Evolutionary conservation across 805 yeast species (phyloP), one percentile per base, ranked within the genome.

Genomic region (Metschnikowia noctiluminum): DNA sequence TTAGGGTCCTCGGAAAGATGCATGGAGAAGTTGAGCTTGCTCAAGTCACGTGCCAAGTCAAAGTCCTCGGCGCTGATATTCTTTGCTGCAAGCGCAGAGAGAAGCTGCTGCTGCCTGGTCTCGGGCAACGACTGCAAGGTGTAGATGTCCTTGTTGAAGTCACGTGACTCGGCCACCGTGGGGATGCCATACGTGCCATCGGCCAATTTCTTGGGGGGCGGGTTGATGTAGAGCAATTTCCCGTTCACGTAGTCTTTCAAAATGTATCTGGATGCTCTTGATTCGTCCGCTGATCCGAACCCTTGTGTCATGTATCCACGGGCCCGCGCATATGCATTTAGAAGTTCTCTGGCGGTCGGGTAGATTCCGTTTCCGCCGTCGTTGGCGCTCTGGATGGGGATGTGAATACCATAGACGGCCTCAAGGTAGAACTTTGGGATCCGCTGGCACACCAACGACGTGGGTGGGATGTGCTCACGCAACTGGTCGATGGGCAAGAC

Each of bases 281-380:
- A 83, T 65, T 90, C 95, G 73, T 94, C 99, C 2, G 99, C 98
- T 57, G 89, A 82, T 62, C 98, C 98, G 63, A 88, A 91, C 62
- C 96, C 96, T 66, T 95, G 97, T 0, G 97, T 87, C 95, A 89
- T 91, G 65, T 82, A 94, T 60, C 99, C 99, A 70, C 99, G 82
- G 3, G 97, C 94, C 70, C 95, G 80, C 7, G 97, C 98, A 63
- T 94, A 94, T 0, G 98, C 95, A 42, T 82, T 87, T 50, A 94
- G 76, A 36, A 94, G 67, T 66, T 94, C 98, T 62, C 87, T 84
- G 0, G 97, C 87, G 4, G 96, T 88, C 32, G 97, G 96, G 34
- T 79, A 71, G 38, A 57, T 55, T 21, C 97, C 96, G 37, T 81
- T 76, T 50, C 97, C 97, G 56, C 97, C 97, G 65, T 91, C 97